Evolutionary conservation across 306 rosid genomes (phyloP).

Genomic region (Trifolium pratense): DNA sequence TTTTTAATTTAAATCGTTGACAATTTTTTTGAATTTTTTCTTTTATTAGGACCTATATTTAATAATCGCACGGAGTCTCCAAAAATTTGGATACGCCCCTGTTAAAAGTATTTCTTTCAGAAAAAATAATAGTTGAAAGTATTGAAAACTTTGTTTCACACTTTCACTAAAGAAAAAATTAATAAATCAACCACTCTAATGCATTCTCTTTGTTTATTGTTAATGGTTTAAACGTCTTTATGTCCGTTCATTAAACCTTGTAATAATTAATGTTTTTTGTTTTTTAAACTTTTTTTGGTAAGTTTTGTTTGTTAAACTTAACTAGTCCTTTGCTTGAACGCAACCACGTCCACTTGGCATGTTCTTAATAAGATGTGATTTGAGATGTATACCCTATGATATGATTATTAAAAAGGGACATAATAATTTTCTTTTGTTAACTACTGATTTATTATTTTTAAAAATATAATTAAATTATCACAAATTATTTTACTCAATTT

Average conservation of each 20-base stretch:
- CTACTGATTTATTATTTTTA: no score
- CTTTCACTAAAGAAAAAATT: conserved; percentile 5
- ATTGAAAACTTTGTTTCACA: conserved; percentile 44
- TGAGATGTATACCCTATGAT: not conserved
- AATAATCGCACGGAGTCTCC: no score
- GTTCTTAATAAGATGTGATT: not conserved
- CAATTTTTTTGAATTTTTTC: no score
- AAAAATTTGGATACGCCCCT: no score
- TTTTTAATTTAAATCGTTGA: no score
- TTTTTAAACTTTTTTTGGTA: not conserved
- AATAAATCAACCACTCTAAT: conserved; percentile 18
- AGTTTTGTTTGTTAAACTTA: not conserved
- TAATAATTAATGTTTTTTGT: not conserved
- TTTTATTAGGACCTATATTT: no score
- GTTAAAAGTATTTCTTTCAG: no score
- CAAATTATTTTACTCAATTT: no score
- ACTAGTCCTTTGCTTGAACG: conserved; percentile 18
- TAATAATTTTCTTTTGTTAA: no score
- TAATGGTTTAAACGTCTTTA: conserved; percentile 34
- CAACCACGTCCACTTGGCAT: conserved; percentile 40
- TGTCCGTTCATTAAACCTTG: conserved; percentile 15
- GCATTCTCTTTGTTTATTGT: conserved; percentile 41
- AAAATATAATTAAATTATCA: no score
- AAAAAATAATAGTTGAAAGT: no score
- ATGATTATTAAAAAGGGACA: no score